Base-by-base conservation (phyloP, 2,329 filamentous ascomycete genomes). In the Arthrobotrys iridis region DNA sequence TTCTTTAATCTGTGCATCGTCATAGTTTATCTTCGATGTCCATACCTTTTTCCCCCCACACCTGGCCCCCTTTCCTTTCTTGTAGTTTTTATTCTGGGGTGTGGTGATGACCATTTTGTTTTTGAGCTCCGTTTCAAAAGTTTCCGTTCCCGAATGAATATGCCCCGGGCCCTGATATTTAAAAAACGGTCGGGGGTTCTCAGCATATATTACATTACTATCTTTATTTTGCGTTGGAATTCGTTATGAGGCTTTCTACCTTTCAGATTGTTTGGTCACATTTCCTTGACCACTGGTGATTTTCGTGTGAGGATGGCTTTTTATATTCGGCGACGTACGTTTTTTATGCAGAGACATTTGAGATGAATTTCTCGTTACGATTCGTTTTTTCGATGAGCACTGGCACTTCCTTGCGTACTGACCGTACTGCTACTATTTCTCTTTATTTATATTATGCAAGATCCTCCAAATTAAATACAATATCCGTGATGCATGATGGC, bases 61-160 rank as follows among this genome's bases (percentile, higher is more conserved):
- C 63, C 67, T 78, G 78, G 78, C 77, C 77, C 77, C 74, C 78
- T 74, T 78, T 67, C 48, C 57, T 68, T 77, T 62, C 48, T 74
- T 68, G 41, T 75, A 64, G 40, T 59, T 66, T 64, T 77, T 74
- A 74, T 77, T 50, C 58, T 15, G 57, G 45, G 60, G 52, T 37
- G 62, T 63, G 33, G 57, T 45, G 57, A 66, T 48, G 70, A 60
- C 35, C 26, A 55, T 46, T 43, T 20, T 62, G n/a, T 57, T 46
- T 52, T 35, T 65, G 50, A 59, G 30, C 63, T 60, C 28, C 64
- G 48, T 41, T 48, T 50, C 24, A 50, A 66, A 62, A 66, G 57
- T 68, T 55, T 33, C 30, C 30, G 57, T 65, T 45, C 45, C 33
- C 30, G 30, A 55, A 55, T 28, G 50, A 55, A 55, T 30, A 37